Conservation (phyloP, 257 asterid genomes). For the Asclepias syriaca region DNA sequence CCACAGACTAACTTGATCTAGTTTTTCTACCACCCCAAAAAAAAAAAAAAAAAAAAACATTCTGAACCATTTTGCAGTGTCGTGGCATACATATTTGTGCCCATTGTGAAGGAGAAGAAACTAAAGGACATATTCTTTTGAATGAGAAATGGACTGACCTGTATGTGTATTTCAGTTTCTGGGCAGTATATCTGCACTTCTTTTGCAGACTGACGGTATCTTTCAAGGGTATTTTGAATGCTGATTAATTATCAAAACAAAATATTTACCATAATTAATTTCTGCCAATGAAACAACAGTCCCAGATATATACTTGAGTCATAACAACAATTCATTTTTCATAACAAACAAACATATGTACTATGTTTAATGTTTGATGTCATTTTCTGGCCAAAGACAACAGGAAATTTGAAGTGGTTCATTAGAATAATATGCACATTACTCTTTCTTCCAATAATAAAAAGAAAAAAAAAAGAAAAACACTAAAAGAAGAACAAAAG, state of each 20-base stretch:
- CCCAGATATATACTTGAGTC: background rate
- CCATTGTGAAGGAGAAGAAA: background rate
- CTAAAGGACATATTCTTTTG: background rate
- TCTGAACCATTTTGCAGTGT: background rate
- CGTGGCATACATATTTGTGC: background rate
- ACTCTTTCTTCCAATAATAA: too few relatives aligned
- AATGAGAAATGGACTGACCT: constrained; percentile 31
- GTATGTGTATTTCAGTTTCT: constrained; percentile 29
- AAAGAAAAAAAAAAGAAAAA: too few relatives aligned
- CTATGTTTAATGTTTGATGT: background rate
- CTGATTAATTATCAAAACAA: constrained; percentile 24
- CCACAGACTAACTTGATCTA: background rate
- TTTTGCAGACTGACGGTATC: constrained; percentile 36
- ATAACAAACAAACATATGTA: background rate
- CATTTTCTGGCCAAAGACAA: background rate
- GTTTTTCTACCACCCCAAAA: background rate
- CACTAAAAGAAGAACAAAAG: too few relatives aligned
- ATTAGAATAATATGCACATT: background rate
- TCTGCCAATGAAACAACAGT: background rate
- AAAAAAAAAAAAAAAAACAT: background rate
- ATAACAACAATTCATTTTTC: too few relatives aligned
- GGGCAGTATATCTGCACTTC: constrained; percentile 19
- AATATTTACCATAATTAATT: background rate
- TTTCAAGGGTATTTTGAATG: constrained; percentile 43
- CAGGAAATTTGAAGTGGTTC: background rate